Base-by-base conservation (phyloP, 2,329 filamentous ascomycete genomes). In the Verticillium longisporum region DNA sequence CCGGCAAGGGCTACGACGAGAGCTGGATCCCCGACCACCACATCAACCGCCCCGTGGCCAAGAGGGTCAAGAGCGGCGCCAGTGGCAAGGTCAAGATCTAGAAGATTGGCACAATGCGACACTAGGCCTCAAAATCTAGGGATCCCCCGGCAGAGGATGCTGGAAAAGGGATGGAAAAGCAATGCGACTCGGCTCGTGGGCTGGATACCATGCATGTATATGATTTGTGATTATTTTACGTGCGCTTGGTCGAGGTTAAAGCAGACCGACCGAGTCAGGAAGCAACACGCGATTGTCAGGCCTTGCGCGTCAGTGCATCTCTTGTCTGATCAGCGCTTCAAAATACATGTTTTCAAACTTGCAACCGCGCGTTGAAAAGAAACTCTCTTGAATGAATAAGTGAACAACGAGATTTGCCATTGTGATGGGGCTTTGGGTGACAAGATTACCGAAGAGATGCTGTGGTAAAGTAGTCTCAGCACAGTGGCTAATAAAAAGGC, bases 1-100 rank as follows among this genome's bases (percentile, higher is more conserved):
- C 87, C 64, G 80, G 83, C 63, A 91, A 91, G 79, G 83, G 83
- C 63, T 96, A 93, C 76, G 93, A 97, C 70, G 89, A 94, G 80
- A 91, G 88, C 80, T 97, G 94, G 93, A 97, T 97, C 69, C 92
- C 93, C 34, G 86, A 88, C 64, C 87, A 90, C 74, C 93, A 98
- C 78, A 86, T 97, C 75, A 91, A 94, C 80, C 88, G 91, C 68
- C 93, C 94, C 41, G 83, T 89, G 68, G 89, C 85, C 61, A 84
- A 84, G 75, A 83, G 85, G 66, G 83, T 85, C 75, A 88, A 87
- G 84, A 84, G 81, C 66, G 77, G 81, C 66, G 77, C 79, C 63
- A 78, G 76, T 68, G 64, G 65, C 67, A 83, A 83, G 76, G 58
- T 62, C 62, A 65, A 61, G 64, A 55, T 58, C 61, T 63, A 65